Base-by-base conservation (phyloP, 1,284 basidiomycete species). In the Rhodotorula sp. region DNA sequence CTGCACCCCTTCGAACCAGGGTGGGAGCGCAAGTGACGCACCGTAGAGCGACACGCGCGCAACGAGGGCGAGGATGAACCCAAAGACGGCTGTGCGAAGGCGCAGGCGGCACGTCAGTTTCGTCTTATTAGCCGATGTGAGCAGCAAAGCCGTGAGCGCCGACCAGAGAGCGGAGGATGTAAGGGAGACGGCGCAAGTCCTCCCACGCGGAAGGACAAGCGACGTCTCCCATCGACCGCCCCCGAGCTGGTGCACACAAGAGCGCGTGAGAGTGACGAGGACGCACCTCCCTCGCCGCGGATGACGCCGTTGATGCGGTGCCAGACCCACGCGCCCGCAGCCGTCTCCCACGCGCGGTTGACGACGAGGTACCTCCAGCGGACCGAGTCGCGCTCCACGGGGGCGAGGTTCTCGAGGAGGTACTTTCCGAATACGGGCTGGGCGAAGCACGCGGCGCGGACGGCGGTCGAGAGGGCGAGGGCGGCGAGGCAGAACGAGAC, bases 351-450 rank as follows among this genome's bases (percentile, higher is more conserved):
- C 12, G 70, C 54, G 14, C 77, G 57, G 23, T 67, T 68, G 7
- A 60, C 72, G 21, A 74, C 59, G 46, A 77, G 74, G 48, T 57
- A 77, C 23, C 55, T 48, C 74, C 74, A 77, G 25, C 67, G 58
- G 19, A 74, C 70, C n/a, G 70, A 61, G 52, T 76, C 72, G 23
- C 77, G 66, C 60, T 77, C 77, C 64, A 77, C 66, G 41, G 77
- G 74, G 2, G 74, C 77, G 19, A 77, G 71, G 58, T 73, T 74
- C 55, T 74, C 55, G 50, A 70, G 45, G 45, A 72, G 66, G 60
- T 69, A 69, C 13, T 44, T 34, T 19, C 73, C 73, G 41, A 74
- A 72, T 25, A 67, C 45, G 34, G 62, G 12, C 23, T 62, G 42
- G 48, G 64, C 46, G 64, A 72, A 72, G 42, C 60, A 66, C 4